Base-by-base conservation (phyloP, 169 alveolate genomes). In the Cryptosporidium viatorum region DNA sequence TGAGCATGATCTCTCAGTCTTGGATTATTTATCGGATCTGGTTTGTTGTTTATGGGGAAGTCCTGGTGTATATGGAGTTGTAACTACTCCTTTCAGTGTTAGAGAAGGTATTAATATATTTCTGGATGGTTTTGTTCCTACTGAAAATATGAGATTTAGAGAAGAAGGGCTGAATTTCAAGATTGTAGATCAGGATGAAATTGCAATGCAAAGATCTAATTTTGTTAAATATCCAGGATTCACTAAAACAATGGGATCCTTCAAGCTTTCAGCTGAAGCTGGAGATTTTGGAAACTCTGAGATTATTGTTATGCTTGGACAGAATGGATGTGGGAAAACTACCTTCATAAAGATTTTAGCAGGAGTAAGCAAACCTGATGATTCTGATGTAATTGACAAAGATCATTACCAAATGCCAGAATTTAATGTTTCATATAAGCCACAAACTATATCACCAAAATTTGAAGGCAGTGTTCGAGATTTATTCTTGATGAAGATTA, bases 21-120 rank as follows among this genome's bases (percentile, higher is more conserved):
- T 98, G 75, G 99, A 99, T 94, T 99, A 99, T 92, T 91, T 99
- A 73, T 97, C 99, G 35, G 99, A 99, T 93, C 97, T 95, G 93
- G 96, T 99, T 23, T 99, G 99, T 91, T 98, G 99, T 70, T 96
- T 99, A 67, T 99, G 99, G 98, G 99, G 99, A 26, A 93, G 93
- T 75, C 99, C 99, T 29, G 98, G 99, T 33, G 99, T 98, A 41
- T 99, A 99, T 93, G 99, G 99, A n/a, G 99, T 99, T 2, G 99
- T 99, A 14, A 98, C 99, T n/a, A 95, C 97, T 94, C 99, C 99
- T 33, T 98, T 96, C 92, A 94, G 98, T 69, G 99, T 99, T 0
- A 92, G 99, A 51, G 99, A 99, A 94, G 98, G 98, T 37, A 98
- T 99, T 93, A 99, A 99, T 93, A 95, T 98, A 6, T 99, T 98